phyloP scores from a whole-genome alignment of 345 rosid species.

The Geranium brycei region DNA sequence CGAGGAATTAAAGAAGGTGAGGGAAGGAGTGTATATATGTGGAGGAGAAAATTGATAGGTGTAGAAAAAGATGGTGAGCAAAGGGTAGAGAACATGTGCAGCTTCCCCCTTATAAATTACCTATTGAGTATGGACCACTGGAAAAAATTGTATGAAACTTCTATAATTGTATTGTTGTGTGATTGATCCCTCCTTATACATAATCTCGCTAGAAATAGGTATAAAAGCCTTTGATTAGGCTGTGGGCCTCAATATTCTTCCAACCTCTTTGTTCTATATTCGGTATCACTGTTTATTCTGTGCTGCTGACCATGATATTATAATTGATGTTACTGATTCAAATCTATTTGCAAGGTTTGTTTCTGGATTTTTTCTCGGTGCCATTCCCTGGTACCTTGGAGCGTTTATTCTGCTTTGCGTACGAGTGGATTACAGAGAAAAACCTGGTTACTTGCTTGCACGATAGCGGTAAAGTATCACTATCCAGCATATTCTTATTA shows the following conservation, averaged over 20 bases:
- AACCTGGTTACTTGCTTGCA: slow-evolving; percentile 80
- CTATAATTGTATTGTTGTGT: no score
- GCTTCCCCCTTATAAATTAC: no score
- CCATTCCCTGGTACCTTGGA: slow-evolving; percentile 79
- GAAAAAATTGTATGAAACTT: no score
- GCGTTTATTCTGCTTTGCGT: slow-evolving; percentile 41
- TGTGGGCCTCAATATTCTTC: no score
- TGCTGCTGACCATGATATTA: no score
- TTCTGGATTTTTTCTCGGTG: slow-evolving; percentile 69
- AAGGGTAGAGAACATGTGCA: not conserved
- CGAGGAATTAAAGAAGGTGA: not conserved
- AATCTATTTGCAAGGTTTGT: slow-evolving; percentile 39
- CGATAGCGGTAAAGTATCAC: slow-evolving; percentile 48
- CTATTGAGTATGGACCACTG: no score
- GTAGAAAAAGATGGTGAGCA: no score
- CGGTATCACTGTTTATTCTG: no score
- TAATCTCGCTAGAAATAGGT: no score
- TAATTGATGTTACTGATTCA: not conserved
- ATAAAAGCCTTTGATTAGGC: no score
- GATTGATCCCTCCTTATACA: no score
- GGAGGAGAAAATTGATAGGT: not conserved
- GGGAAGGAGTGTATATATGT: not conserved
- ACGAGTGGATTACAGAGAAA: slow-evolving; percentile 57
- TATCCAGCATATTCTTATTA: not conserved
- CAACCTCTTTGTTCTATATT: no score